phyloP scores from a whole-genome alignment of 441 rosid species.

The Corymbia calophylla region DNA sequence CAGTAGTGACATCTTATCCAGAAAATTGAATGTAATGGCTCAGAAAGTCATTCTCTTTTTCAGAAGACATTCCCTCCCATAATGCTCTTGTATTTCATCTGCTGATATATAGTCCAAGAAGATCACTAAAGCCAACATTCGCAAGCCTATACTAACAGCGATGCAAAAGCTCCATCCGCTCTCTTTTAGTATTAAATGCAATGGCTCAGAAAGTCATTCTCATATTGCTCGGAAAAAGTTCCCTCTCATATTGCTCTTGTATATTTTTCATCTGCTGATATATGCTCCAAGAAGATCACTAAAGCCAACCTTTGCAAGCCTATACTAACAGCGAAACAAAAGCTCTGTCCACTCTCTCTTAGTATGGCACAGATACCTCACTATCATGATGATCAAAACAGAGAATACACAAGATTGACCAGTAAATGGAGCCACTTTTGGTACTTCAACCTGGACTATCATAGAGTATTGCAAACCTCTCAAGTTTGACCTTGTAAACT shows the following conservation, averaged over 20 bases:
- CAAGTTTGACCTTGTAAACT: background rate
- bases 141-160: background rate
- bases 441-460: background rate
- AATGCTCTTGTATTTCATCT: background rate
- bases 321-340: background rate
- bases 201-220: background rate
- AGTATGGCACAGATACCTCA: background rate
- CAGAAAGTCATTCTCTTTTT: background rate
- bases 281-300: background rate
- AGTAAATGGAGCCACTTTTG: background rate
- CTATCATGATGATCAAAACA: background rate
- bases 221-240: background rate
- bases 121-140: background rate
- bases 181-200: background rate
- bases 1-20: background rate
- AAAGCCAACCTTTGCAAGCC: background rate
- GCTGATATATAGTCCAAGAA: background rate
- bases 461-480: background rate
- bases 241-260: background rate
- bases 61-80: background rate
- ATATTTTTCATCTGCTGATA: background rate
- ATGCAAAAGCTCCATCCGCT: background rate
- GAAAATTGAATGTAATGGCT: background rate
- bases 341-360: background rate
- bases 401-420: background rate